Conservation (phyloP, 768 basidiomycete genomes). For the Podaxis rugospora region DNA sequence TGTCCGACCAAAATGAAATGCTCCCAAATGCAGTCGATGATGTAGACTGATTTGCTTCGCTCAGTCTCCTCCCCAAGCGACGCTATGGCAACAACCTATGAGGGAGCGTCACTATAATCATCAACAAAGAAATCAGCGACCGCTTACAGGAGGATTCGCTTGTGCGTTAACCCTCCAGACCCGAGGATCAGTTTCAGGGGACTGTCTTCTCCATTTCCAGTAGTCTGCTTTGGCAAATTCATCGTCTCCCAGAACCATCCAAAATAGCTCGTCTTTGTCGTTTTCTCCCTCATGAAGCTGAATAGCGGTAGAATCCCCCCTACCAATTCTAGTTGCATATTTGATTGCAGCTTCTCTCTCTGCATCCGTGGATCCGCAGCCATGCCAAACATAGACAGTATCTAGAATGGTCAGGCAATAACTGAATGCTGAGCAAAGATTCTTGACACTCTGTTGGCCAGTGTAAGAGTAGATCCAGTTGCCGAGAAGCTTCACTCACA, state of each 20-base stretch:
- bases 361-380: slow-evolving; percentile 53
- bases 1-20: slow-evolving; percentile 70
- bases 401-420: slow-evolving; percentile 72
- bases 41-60: slow-evolving; percentile 47
- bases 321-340: slow-evolving; percentile 51
- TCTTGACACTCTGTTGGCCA: slow-evolving; percentile 44
- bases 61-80: slow-evolving; percentile 35
- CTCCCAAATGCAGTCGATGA: slow-evolving; percentile 79
- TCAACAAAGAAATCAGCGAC: background rate
- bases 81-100: slow-evolving; percentile 44
- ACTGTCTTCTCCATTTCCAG: slow-evolving; percentile 66
- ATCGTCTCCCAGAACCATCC: slow-evolving; percentile 79
- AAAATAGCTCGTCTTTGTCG: slow-evolving; percentile 75
- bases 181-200: slow-evolving; percentile 38
- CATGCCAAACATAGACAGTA: slow-evolving; percentile 78
- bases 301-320: slow-evolving; percentile 28
- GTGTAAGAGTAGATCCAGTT: background rate
- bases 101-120: background rate
- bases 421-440: slow-evolving; percentile 82
- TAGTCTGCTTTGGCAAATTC: slow-evolving; percentile 77
- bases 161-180: slow-evolving; percentile 55
- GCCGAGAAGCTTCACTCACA: slow-evolving; percentile 32
- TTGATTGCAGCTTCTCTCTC: slow-evolving; percentile 61
- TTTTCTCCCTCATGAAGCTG: slow-evolving; percentile 65
- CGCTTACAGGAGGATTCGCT: slow-evolving; percentile 36